phyloP scores from a whole-genome alignment of 2,329 filamentous ascomycete genomes.

The Botrytis galanthina region DNA sequence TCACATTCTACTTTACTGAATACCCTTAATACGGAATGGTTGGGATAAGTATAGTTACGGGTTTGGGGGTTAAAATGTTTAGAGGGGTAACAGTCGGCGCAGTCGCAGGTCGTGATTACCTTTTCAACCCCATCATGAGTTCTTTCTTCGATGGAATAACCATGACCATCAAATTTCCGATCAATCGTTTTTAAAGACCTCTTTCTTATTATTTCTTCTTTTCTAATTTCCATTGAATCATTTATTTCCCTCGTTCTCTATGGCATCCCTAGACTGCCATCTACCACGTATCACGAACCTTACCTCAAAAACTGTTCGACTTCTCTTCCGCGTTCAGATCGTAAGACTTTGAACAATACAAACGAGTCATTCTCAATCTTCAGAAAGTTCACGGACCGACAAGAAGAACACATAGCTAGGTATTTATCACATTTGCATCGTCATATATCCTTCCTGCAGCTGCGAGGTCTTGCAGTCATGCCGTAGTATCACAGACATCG shows the following conservation, averaged over 20 bases:
- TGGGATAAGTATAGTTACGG: neutral
- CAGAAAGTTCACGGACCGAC: neutral
- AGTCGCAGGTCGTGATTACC: conserved; percentile 15
- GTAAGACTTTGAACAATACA: conserved; percentile 2
- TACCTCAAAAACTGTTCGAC: conserved; percentile 8
- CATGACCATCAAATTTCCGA: conserved; percentile 2
- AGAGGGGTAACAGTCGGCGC: neutral
- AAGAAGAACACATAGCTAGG: neutral
- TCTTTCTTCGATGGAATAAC: conserved; percentile 2
- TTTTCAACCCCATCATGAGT: conserved; percentile 1
- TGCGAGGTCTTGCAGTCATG: conserved; percentile 1
- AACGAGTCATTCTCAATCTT: neutral
- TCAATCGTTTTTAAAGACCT: neutral
- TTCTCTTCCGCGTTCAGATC: neutral
- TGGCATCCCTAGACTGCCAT: conserved; percentile 13
- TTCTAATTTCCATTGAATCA: neutral
- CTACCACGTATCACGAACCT: conserved; percentile 11
- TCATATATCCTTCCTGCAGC: conserved; percentile 12
- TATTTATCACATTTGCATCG: conserved; percentile 13
- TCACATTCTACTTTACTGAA: too few species aligned
- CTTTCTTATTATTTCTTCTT: neutral
- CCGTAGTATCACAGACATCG: neutral
- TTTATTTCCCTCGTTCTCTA: conserved; percentile 3
- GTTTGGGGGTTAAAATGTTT: neutral
- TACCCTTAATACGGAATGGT: neutral